Base-by-base conservation (phyloP, 106 monocot genomes). In the Platanthera zijinensis region DNA sequence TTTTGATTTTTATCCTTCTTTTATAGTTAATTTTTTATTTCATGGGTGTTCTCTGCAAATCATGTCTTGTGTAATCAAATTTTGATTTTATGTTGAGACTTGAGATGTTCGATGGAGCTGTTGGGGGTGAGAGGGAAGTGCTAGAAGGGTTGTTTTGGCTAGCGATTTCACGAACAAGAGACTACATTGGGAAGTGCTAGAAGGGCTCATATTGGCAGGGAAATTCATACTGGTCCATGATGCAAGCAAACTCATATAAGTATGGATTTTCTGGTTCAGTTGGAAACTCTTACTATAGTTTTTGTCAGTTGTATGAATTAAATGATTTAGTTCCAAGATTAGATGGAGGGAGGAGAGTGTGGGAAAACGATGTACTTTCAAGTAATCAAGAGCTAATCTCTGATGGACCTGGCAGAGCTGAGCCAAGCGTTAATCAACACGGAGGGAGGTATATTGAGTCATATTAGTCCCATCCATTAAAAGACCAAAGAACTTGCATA, bases 211-310 rank as follows among this genome's bases (percentile, higher is more conserved):
- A 32, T 32, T 32, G 32, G 32, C 32, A 32, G 32, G 32, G 82
- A 77, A 87, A 82, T 83, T 69, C 86, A 72, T 96, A 96, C 75
- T 92, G 90, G 90, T 57, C 92, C 75, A 87, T 85, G 81, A 87
- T 90, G 83, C 83, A 91, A 78, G 66, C 81, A 76, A 86, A 72
- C 75, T 86, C 84, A 50, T 91, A 88, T 71, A 91, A 91, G 56
- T 91, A 91, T 80, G 84, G 84, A 25, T 86, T 77, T 75, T 86
- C 84, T 78, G 80, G 82, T 68, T 47, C 83, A 51, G 80, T 76
- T 46, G 87, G 75, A 80, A 88, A 76, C 71, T 87, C 89, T 50
- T 90, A 90, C 72, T 90, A 85, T 77, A 87, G 77, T 71, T 83
- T 85, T 50, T 77, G 75, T 78, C 82, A 86, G 69, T 71, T 77